Base-by-base conservation (phyloP, 768 basidiomycete genomes). In the Hypsizygus marmoreus region DNA sequence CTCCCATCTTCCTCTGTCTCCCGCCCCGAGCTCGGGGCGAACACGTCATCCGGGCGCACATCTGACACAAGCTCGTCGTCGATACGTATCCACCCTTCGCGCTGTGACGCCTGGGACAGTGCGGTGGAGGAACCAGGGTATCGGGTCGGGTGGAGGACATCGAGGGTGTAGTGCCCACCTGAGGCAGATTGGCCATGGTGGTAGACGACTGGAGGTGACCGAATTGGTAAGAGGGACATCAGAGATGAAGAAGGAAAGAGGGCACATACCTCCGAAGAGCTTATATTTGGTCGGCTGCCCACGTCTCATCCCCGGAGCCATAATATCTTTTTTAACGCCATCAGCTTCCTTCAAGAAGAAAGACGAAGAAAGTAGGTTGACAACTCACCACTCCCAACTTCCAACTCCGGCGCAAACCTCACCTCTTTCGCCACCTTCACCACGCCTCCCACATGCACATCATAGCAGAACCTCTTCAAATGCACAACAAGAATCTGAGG, bases 141-240 rank as follows among this genome's bases (percentile, higher is more conserved):
- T 26, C 84, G 75, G 52, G 79, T 79, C 2, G 86, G 88, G 55
- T 91, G 86, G 2, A 95, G 71, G 8, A 95, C 88, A 57, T 93
- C 88, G 36, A 95, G 80, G 2, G 95, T 98, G 69, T 97, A 98
- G 66, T 97, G 95, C 1, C 95, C 95, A 2, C 94, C 93, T 1
- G 86, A 85, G 0, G 95, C 92, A 6, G 90, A 89, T 22, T 76
- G 72, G 2, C 95, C 95, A 55, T 99, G 95, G 63, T 99, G 95
- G 65, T 97, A 97, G 10, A 97, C 69, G 7, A 84, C 95, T 90
- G 53, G 2, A 40, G 36, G 38, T 19, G 3, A 29, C 22, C 40
- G 33, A 39, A 33, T 11, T 40, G 34, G 24, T 26, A 43, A 24
- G 20, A 29, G 6, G 3, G 25, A 19, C 16, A 42, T 28, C 1